These are phyloP conservation scores for Bocquillonia castaneifolia DNA, from an alignment of 441 rosid species.

Conservation along the genomic window DNA sequence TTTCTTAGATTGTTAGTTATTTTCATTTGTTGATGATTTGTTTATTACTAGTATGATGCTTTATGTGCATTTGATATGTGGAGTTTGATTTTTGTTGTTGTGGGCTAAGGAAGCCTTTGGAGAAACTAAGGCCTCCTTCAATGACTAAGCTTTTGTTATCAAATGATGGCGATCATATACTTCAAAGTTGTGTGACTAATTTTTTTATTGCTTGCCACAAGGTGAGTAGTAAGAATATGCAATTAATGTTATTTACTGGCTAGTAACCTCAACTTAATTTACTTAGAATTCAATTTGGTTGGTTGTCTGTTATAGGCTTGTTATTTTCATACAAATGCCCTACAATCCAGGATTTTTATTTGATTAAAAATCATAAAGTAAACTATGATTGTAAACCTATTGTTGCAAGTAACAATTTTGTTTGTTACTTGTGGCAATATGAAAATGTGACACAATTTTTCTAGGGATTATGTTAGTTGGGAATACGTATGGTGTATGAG, in stretches of 20 bases:
- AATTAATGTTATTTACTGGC: background rate
- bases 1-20: background rate
- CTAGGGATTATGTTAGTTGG: background rate
- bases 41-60: background rate
- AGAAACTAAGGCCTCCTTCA: slow-evolving; percentile 63
- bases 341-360: background rate
- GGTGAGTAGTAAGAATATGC: slow-evolving; percentile 39
- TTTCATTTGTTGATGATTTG: background rate
- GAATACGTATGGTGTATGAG: background rate
- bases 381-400: too few species aligned
- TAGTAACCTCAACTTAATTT: background rate
- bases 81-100: slow-evolving; percentile 21
- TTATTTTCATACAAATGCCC: background rate
- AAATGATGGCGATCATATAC: slow-evolving; percentile 73
- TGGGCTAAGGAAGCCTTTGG: slow-evolving; percentile 75
- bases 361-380: too few species aligned
- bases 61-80: slow-evolving; percentile 10
- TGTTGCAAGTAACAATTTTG: too few species aligned
- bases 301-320: background rate
- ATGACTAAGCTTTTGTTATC: slow-evolving; percentile 74
- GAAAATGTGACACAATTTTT: background rate
- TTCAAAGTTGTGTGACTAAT: slow-evolving; percentile 71
- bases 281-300: background rate
- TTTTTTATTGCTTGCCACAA: slow-evolving; percentile 54
- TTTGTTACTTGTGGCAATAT: too few species aligned